Evolutionary conservation across 495 filamentous ascomycete genomes (phyloP).

Genomic region (Hypomontagnella submonticulosa): DNA sequence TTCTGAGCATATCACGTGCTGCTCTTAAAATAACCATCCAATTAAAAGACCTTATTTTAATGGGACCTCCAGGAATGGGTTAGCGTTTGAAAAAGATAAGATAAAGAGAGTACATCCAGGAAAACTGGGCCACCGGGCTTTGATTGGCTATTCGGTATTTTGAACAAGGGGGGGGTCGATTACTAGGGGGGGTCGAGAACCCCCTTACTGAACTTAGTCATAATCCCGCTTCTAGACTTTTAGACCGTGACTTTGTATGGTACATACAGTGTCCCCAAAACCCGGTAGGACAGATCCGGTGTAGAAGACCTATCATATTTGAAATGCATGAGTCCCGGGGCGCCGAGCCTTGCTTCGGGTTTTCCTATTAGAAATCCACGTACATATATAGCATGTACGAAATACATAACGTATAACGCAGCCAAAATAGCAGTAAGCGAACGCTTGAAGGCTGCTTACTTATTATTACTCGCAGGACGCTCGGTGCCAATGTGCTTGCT

Average conservation of each 20-base stretch:
- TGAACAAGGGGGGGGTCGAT: no score
- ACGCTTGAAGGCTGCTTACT: conserved; percentile 14
- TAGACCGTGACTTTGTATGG: conserved; percentile 6
- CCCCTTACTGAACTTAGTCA: conserved; percentile 2
- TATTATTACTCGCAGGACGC: conserved; percentile 34
- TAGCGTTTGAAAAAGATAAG: no score
- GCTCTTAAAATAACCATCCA: no score
- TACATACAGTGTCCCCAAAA: conserved; percentile 22
- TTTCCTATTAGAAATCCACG: conserved; percentile 18
- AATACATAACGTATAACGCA: no score
- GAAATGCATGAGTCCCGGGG: not conserved
- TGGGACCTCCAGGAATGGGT: no score
- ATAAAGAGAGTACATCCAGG: no score
- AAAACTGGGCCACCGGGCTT: no score
- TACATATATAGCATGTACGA: conserved; percentile 1
- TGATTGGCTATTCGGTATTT: no score
- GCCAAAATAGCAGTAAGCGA: conserved; percentile 20
- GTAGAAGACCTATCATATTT: conserved; percentile 1
- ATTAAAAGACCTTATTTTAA: no score
- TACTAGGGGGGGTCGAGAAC: no score
- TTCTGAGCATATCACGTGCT: no score
- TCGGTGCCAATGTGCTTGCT: conserved; percentile 9
- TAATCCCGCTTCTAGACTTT: conserved; percentile 3
- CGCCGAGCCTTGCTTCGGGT: conserved; percentile 10
- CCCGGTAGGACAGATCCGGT: conserved; percentile 28